Conservation (phyloP, 306 rosid genomes). For the Echinosophora koreensis region DNA sequence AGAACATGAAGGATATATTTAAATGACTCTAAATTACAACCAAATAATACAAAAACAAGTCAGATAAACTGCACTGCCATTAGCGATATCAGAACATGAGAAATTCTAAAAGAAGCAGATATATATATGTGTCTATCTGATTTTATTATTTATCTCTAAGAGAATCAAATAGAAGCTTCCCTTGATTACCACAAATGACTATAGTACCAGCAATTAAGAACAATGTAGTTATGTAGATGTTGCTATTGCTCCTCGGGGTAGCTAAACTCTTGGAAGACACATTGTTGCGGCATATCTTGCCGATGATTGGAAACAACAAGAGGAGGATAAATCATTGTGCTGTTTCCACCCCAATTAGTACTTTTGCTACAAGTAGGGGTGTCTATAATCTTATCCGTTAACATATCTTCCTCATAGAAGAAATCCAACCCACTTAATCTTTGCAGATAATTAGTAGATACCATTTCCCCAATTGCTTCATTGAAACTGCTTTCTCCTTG, state of each 20-base stretch:
- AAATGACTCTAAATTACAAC: constrained; percentile 20
- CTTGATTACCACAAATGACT: constrained; percentile 11
- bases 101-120: background rate
- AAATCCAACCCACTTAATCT: constrained; percentile 61
- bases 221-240: constrained; percentile 8
- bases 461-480: constrained; percentile 51
- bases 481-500: constrained; percentile 52
- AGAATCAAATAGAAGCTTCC: constrained; percentile 40
- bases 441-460: constrained; percentile 46
- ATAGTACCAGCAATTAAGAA: constrained; percentile 4
- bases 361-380: constrained; percentile 35
- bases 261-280: constrained; percentile 53
- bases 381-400: constrained; percentile 29
- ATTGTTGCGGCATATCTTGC: constrained; percentile 45
- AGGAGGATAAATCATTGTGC: constrained; percentile 56
- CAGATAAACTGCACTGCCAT: constrained; percentile 34
- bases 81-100: constrained; percentile 20
- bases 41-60: constrained; percentile 32
- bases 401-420: constrained; percentile 57
- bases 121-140: background rate
- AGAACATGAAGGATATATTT: constrained; percentile 17
- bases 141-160: constrained; percentile 28
- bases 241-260: constrained; percentile 46
- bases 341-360: constrained; percentile 59
- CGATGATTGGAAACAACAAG: constrained; percentile 39